Evolutionary conservation across 1,139 yeast genomes (phyloP), one percentile per base, ranked within the genome.

Genomic region (Lodderomyces oxycetoniae): DNA sequence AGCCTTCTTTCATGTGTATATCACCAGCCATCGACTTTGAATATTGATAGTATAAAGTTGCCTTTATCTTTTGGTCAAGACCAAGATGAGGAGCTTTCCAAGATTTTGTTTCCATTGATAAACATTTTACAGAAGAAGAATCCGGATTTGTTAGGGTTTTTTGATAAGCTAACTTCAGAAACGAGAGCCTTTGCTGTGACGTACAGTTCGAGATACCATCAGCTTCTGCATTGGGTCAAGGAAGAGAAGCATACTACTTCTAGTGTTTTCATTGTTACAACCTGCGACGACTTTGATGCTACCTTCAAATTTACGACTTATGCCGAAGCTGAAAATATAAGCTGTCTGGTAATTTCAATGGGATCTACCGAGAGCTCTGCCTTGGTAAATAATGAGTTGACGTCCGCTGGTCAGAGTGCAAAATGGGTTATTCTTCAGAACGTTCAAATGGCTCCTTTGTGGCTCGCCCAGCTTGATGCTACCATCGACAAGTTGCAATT

Each of bases 351-450:
- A 1, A 68, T 85, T 22, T 77, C 96, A 0, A 68, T 88, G 74
- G 96, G 96, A 0, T 77, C 95, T 0, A 56, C 56, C 21, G 95
- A 87, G 53, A 82, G 87, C 11, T 55, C 67, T 4, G 69, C 61
- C 7, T 58, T 63, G 29, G 93, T 89, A 0, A 74, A 71, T 26
- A 58, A 61, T 31, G 75, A 76, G 13, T 55, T 88, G n/a, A 54
- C 57, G 2, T 52, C 49, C 8, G 74, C 76, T 0, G 50, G 69
- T 1, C 57, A 53, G 17, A 54, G 53, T 4, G 86, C 84, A 1
- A 48, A 56, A 2, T 87, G 95, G 95, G 54, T 88, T 1, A 48
- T 87, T 24, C 56, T 88, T 30, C 95, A 88, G 51, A 88, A 88
- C 48, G 67, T 84, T 10, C 95, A 88, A 44, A 70, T 82, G 67